Evolutionary conservation across 1,284 basidiomycete species (phyloP).

Genomic region (Anthracocystis setariae): DNA sequence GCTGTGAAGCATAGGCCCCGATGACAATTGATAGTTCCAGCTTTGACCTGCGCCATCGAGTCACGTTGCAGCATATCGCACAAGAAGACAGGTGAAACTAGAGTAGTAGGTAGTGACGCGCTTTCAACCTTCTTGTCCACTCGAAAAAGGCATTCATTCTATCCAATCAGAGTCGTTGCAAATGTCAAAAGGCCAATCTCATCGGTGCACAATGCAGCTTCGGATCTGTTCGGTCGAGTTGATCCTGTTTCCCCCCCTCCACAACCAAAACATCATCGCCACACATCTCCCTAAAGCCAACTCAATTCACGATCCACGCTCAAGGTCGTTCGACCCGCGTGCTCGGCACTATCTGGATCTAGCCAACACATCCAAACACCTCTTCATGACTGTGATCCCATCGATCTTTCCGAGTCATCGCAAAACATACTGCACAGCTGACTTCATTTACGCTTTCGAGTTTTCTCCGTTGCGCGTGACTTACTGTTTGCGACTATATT

Average conservation of each 20-base stretch:
- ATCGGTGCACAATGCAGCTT: constrained; percentile 1
- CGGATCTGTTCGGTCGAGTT: constrained; percentile 39
- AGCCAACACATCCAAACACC: too few species aligned
- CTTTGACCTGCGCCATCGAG: constrained; percentile 5
- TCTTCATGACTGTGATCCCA: too few species aligned
- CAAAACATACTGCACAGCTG: too few species aligned
- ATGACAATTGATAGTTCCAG: too few species aligned
- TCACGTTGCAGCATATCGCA: constrained; percentile 1
- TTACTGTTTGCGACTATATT: too few species aligned
- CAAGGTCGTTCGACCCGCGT: not conserved
- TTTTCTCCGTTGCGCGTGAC: too few species aligned
- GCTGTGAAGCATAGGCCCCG: too few species aligned
- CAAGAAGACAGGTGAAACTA: not conserved
- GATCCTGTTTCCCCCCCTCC: not conserved
- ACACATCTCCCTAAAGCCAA: not conserved
- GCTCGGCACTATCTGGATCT: too few species aligned
- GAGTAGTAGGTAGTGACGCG: too few species aligned
- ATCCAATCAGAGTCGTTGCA: constrained; percentile 21
- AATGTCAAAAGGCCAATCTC: constrained; percentile 20
- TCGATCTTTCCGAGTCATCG: too few species aligned
- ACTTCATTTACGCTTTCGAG: too few species aligned
- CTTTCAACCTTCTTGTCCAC: not conserved
- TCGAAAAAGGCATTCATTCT: not conserved
- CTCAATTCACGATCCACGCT: too few species aligned
- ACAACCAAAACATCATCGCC: not conserved